phyloP scores from a whole-genome alignment of 805 yeast species.

The Zygosaccharomyces lentus region DNA sequence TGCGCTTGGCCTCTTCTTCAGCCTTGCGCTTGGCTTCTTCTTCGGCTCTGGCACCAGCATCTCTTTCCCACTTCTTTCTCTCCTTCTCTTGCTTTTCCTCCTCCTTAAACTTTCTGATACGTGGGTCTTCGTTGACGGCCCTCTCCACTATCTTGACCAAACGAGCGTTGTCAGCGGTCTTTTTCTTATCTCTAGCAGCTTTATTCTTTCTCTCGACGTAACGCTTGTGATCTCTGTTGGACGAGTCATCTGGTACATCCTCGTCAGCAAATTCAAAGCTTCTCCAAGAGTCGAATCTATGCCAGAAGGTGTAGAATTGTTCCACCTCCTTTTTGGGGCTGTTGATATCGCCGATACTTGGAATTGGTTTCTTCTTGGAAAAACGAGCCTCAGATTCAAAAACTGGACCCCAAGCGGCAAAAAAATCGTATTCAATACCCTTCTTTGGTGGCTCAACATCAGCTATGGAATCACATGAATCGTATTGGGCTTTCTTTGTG shows the following conservation, averaged over 20 bases:
- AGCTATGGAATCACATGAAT: constrained; percentile 89
- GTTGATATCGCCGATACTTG: constrained; percentile 64
- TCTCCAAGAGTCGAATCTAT: constrained; percentile 96
- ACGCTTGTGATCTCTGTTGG: constrained; percentile 99
- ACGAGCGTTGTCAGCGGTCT: constrained; percentile 94
- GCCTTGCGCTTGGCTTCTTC: constrained; percentile 87
- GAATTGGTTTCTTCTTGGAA: constrained; percentile 88
- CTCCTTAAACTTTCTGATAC: constrained; percentile 89
- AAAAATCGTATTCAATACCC: constrained; percentile 71
- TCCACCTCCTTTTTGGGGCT: constrained; percentile 78
- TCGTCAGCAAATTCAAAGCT: constrained; percentile 96
- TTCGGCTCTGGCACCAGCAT: constrained; percentile 95
- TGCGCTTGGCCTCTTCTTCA: constrained; percentile 82
- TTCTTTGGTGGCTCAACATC: constrained; percentile 74
- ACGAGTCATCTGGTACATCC: constrained; percentile 98
- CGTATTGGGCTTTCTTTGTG: constrained; percentile 84
- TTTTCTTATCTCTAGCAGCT: constrained; percentile 94
- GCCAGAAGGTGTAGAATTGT: constrained; percentile 86
- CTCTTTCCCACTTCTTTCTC: constrained; percentile 93
- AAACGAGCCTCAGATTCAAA: constrained; percentile 89
- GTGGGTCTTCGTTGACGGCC: constrained; percentile 87
- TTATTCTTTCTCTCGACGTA: constrained; percentile 95
- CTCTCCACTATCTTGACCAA: constrained; percentile 80
- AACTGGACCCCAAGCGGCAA: constrained; percentile 87
- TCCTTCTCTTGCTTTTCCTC: constrained; percentile 94